A percentile compares a stretch with the other conserved stretches of the same genome.
Evolutionary conservation across 169 alveolate species (phyloP).

Genomic region (Theileria orientalis): DNA sequence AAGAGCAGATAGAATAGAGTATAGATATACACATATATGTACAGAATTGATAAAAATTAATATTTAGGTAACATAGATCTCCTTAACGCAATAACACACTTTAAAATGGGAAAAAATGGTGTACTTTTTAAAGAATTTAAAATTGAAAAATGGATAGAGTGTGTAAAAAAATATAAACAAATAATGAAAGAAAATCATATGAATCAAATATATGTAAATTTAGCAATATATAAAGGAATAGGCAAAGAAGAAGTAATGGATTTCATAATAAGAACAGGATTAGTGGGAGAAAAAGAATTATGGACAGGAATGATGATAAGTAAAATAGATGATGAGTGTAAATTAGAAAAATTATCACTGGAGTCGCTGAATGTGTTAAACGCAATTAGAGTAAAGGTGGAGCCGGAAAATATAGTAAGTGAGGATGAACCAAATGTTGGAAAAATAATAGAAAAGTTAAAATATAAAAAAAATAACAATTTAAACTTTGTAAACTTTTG

Average conservation of each 20-base stretch:
- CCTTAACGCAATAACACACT: slow-evolving; percentile 8
- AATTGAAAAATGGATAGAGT: slow-evolving; percentile 1
- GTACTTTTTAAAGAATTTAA: neutral
- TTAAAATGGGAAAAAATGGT: no score
- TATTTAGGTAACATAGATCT: slow-evolving; percentile 30
- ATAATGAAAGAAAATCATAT: neutral
- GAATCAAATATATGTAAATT: neutral
- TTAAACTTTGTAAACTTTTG: neutral
- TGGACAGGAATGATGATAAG: neutral
- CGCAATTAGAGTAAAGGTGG: neutral
- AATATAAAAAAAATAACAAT: neutral
- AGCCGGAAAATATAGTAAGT: neutral
- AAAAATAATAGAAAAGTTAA: neutral
- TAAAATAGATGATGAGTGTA: neutral
- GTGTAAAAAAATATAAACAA: neutral
- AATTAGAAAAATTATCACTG: neutral
- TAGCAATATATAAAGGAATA: neutral
- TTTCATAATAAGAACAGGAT: neutral
- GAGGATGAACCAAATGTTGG: neutral
- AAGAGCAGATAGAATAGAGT: no score
- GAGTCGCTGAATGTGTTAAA: neutral
- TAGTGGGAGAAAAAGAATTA: neutral
- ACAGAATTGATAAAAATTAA: neutral
- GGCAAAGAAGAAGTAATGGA: neutral
- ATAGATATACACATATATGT: no score